A percentile compares a stretch with the other conserved stretches of the same genome.
These are phyloP conservation scores for Mycena latifolia DNA, from an alignment of 768 basidiomycete species.

Conservation along the genomic window DNA sequence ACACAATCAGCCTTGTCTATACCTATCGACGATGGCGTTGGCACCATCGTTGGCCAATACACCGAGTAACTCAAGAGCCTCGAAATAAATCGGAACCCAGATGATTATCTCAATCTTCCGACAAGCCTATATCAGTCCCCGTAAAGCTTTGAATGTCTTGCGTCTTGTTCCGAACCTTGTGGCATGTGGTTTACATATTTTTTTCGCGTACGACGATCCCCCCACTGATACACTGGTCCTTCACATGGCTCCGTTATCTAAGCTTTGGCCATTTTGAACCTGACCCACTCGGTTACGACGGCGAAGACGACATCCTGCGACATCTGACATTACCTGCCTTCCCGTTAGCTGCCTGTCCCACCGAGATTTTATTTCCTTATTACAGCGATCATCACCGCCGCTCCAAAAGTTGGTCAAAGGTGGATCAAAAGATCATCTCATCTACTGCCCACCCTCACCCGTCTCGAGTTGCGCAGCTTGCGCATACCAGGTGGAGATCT, in stretches of 20 bases:
- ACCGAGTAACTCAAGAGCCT: background rate
- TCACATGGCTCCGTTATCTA: background rate
- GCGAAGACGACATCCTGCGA: background rate
- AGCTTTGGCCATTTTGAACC: background rate
- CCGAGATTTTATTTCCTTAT: background rate
- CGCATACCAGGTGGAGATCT: no score
- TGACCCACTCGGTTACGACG: background rate
- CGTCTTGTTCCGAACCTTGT: constrained; percentile 11
- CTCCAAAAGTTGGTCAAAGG: background rate
- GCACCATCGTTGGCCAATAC: background rate
- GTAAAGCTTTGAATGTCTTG: background rate
- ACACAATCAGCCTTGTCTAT: no score
- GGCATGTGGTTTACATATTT: background rate
- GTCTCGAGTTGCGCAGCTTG: background rate
- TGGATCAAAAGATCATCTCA: no score
- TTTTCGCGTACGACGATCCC: background rate
- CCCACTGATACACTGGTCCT: background rate
- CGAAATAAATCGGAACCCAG: background rate
- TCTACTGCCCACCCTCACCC: background rate
- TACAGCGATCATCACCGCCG: constrained; percentile 7
- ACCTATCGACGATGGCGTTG: background rate
- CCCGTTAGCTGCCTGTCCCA: background rate
- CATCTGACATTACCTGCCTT: background rate
- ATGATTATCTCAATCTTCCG: background rate
- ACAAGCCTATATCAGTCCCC: background rate